A percentile compares a stretch with the other conserved stretches of the same genome.
Conservation (phyloP, 1,284 basidiomycete species). For the Vanrija humicola region DNA sequence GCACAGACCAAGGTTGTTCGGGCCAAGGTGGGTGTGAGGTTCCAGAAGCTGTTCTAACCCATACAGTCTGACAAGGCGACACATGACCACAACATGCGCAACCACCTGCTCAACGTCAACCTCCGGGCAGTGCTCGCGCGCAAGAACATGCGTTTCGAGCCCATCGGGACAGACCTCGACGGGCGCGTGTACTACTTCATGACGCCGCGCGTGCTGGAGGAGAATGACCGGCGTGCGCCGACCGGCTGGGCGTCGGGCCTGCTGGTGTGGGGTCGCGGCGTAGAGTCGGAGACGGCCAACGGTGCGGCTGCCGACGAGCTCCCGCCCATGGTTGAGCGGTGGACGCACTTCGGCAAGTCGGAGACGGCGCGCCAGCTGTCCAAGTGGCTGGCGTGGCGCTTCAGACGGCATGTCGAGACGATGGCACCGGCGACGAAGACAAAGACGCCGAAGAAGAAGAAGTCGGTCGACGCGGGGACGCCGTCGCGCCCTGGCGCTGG, state of each 20-base stretch:
- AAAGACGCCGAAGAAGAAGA: constrained; percentile 5
- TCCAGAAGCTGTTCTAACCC: background rate
- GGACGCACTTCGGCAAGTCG: constrained; percentile 35
- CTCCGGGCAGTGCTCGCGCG: constrained; percentile 18
- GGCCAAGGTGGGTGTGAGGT: constrained; percentile 20
- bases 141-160: constrained; percentile 25
- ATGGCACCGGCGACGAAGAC: background rate
- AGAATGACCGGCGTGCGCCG: constrained; percentile 28
- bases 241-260: constrained; percentile 37
- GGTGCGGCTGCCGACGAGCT: constrained; percentile 10
- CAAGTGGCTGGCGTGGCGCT: constrained; percentile 26
- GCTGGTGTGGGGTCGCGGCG: constrained; percentile 34
- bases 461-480: background rate
- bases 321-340: constrained; percentile 25
- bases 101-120: constrained; percentile 21
- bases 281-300: constrained; percentile 4
- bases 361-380: constrained; percentile 17
- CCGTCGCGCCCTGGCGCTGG: too few species aligned
- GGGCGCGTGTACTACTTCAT: constrained; percentile 37
- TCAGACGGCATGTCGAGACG: constrained; percentile 10
- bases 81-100: constrained; percentile 19
- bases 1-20: constrained; percentile 27
- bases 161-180: constrained; percentile 35
- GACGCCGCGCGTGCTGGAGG: constrained; percentile 26
- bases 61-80: constrained; percentile 12